These are phyloP conservation scores for Zygosaccharomyces pseudobailii DNA, from an alignment of 1,139 yeast species.

Conservation along the genomic window DNA sequence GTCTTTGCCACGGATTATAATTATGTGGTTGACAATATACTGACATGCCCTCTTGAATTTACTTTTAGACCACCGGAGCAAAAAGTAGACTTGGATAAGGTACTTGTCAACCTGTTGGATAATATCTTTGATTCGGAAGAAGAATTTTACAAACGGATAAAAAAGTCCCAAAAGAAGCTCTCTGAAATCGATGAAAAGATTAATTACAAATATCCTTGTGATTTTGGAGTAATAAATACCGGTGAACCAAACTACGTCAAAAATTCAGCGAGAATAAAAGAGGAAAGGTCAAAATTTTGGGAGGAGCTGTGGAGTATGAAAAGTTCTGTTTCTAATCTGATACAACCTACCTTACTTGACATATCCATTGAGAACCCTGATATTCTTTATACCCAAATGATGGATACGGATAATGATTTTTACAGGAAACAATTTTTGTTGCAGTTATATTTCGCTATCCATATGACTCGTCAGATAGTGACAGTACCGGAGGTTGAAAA, in stretches of 20 bases:
- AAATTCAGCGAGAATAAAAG: conserved; percentile 12
- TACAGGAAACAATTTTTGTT: conserved; percentile 29
- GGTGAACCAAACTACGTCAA: conserved; percentile 19
- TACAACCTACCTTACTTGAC: conserved; percentile 25
- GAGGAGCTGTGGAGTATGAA: conserved; percentile 5
- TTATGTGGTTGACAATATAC: conserved; percentile 20
- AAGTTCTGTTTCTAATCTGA: conserved; percentile 6
- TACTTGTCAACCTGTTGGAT: conserved; percentile 24
- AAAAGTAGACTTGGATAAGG: conserved; percentile 23
- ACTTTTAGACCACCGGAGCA: conserved; percentile 17
- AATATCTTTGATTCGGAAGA: conserved; percentile 26
- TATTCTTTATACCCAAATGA: conserved; percentile 22
- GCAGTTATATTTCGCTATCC: conserved; percentile 22
- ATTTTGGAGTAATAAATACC: conserved; percentile 11
- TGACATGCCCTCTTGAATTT: conserved; percentile 24
- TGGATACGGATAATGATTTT: conserved; percentile 21
- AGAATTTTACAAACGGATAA: conserved; percentile 22
- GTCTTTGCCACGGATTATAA: conserved; percentile 24
- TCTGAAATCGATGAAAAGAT: conserved; percentile 16
- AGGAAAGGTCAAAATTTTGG: conserved; percentile 20
- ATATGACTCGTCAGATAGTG: conserved; percentile 21
- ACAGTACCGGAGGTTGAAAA: conserved; percentile 18
- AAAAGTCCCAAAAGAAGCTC: conserved; percentile 13
- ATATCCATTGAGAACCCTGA: conserved; percentile 19
- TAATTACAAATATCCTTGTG: conserved; percentile 18